Conservation (phyloP, 116 monocot species). For the Cymodocea nodosa region DNA sequence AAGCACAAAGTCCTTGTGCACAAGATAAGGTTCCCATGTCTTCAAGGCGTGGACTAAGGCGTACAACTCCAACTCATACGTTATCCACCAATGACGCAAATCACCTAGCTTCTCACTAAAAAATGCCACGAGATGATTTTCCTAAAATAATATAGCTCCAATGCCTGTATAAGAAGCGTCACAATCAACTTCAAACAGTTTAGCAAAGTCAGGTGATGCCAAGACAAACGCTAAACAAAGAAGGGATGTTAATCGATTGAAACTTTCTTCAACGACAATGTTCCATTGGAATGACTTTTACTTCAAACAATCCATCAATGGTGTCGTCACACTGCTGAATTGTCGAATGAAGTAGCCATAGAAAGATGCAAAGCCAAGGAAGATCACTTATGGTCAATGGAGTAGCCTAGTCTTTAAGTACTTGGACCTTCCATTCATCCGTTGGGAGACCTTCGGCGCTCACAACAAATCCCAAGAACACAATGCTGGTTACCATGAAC, state of each 20-base stretch:
- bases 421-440: no score
- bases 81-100: not conserved
- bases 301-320: not conserved
- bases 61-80: slow-evolving; percentile 4
- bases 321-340: no score
- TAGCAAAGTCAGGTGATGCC: not conserved
- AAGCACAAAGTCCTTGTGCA: not conserved
- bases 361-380: no score
- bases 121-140: no score
- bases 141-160: no score
- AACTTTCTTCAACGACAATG: not conserved
- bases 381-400: no score
- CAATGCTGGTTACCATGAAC: no score
- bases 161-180: not conserved
- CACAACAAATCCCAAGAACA: not conserved
- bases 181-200: not conserved
- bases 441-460: no score
- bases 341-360: no score
- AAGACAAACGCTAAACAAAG: not conserved
- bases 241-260: not conserved
- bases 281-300: not conserved
- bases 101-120: no score
- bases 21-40: not conserved
- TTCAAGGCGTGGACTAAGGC: slow-evolving; percentile 1
- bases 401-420: no score